Evolutionary conservation across 225 moss, liverwort and hornwort species (phyloP), one percentile per base, ranked within the genome.

Genomic region (Lunularia cruciata): DNA sequence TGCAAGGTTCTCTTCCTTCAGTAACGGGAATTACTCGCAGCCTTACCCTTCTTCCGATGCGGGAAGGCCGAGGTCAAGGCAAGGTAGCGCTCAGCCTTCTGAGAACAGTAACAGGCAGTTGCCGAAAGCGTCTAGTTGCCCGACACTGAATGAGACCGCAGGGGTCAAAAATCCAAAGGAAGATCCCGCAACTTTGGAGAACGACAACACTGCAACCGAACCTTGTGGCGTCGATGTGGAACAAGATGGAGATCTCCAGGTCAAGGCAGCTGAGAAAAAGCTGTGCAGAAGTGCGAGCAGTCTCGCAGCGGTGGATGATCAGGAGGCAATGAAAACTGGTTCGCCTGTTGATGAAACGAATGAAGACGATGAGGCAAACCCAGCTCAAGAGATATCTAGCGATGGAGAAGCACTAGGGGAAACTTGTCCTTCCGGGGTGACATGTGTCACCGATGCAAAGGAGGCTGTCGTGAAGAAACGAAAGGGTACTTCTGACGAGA

Each of bases 1-100:
- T 0, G 88, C 88, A 0, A 81, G 83, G 28, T 87, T 83, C 70
- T 87, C 89, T 4, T 77, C 84, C 30, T 88, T 90, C 71, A 79
- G 84, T 8, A 83, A 72, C 47, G 60, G 47, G 8, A 61, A 60
- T 62, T 72, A 61, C 18, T 35, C 60, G 35, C 72, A 60, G 48
- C 36, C 72, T 23, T 61, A 61, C 14, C 48, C 36, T 43, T 13
- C 52, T 12, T 48, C 64, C 20, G 77, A 67, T 20, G 37, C 10
- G 32, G 48, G 62, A 11, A 70, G 56, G 57, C 38, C 34, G 69
- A 61, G 78, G 25, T 39, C 68, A 6, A 73, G 72, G 45, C 67
- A 70, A 46, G 38, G 67, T 23, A 66, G 39, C 30, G 43, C 63
- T 42, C 42, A 55, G 19, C 26, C 27, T n/a, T 42, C 55, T 8